Conservation (phyloP, 2,329 filamentous ascomycete genomes). For the Nothophoma quercina region DNA sequence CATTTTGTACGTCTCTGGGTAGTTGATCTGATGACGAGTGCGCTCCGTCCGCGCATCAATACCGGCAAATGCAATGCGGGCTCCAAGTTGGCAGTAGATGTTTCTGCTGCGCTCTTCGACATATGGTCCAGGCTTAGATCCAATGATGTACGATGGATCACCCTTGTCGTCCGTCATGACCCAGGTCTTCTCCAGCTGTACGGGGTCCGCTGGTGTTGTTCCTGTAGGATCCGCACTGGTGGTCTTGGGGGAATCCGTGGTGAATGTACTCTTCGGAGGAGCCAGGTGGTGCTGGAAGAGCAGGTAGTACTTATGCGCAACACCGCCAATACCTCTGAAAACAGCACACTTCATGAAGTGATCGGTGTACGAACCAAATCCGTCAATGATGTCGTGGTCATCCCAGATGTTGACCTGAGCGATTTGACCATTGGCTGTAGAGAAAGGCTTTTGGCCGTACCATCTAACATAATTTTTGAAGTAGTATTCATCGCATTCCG, state of each 20-base stretch:
- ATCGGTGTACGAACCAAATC: conserved; percentile 71
- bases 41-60: conserved; percentile 72
- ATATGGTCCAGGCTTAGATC: conserved; percentile 73
- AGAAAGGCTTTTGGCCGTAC: conserved; percentile 74
- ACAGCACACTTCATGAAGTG: conserved; percentile 72
- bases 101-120: conserved; percentile 68
- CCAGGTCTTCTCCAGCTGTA: conserved; percentile 77
- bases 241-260: conserved; percentile 71
- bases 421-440: conserved; percentile 67
- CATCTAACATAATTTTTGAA: conserved; percentile 68
- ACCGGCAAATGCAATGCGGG: conserved; percentile 69
- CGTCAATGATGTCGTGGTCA: conserved; percentile 72
- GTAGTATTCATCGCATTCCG: conserved; percentile 68
- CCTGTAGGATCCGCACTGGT: conserved; percentile 58
- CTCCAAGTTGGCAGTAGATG: conserved; percentile 70
- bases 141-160: conserved; percentile 81
- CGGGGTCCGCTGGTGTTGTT: conserved; percentile 67
- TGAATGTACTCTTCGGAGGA: conserved; percentile 85
- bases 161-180: conserved; percentile 66
- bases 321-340: conserved; percentile 70
- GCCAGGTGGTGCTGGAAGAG: conserved; percentile 79
- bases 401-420: conserved; percentile 73
- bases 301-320: conserved; percentile 67
- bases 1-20: conserved; percentile 69
- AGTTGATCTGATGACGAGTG: conserved; percentile 93